A percentile compares a stretch with the other conserved stretches of the same genome.
These are phyloP conservation scores for Fusarium transvaalense DNA, from an alignment of 2,329 filamentous ascomycete genomes.

Conservation along the genomic window DNA sequence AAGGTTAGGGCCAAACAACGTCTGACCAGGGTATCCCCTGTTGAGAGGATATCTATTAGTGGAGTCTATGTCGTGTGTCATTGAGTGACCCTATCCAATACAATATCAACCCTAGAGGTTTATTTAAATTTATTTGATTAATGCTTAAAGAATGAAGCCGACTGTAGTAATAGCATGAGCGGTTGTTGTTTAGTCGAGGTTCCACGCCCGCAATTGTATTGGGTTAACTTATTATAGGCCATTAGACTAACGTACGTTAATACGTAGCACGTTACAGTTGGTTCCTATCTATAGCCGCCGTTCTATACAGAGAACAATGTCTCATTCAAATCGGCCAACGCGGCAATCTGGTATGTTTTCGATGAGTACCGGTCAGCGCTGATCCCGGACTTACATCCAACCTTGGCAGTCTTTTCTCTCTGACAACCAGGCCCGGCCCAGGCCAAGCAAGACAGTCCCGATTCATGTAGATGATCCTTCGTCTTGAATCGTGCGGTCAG, in stretches of 20 bases:
- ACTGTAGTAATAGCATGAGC: constrained; percentile 4
- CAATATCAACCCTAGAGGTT: constrained; percentile 16
- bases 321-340: constrained; percentile 15
- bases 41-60: constrained; percentile 22
- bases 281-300: background rate
- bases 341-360: constrained; percentile 28
- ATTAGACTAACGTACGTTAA: too few relatives aligned
- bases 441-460: constrained; percentile 27
- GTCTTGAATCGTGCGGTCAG: constrained; percentile 31
- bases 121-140: constrained; percentile 16
- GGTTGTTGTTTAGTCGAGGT: constrained; percentile 15
- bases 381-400: constrained; percentile 26
- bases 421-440: constrained; percentile 2
- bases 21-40: constrained; percentile 35
- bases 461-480: constrained; percentile 47
- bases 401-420: constrained; percentile 6
- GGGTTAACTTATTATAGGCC: background rate
- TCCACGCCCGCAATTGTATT: constrained; percentile 13
- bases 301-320: constrained; percentile 7
- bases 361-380: constrained; percentile 27
- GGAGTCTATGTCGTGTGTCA: constrained; percentile 45
- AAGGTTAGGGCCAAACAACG: constrained; percentile 14
- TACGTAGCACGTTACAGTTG: background rate
- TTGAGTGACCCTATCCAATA: constrained; percentile 3
- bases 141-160: constrained; percentile 4